A percentile compares a stretch with the other conserved stretches of the same genome.
These are phyloP conservation scores for Mortierella polycephala DNA, from an alignment of 371 early-diverging fungal genomes.

Conservation along the genomic window DNA sequence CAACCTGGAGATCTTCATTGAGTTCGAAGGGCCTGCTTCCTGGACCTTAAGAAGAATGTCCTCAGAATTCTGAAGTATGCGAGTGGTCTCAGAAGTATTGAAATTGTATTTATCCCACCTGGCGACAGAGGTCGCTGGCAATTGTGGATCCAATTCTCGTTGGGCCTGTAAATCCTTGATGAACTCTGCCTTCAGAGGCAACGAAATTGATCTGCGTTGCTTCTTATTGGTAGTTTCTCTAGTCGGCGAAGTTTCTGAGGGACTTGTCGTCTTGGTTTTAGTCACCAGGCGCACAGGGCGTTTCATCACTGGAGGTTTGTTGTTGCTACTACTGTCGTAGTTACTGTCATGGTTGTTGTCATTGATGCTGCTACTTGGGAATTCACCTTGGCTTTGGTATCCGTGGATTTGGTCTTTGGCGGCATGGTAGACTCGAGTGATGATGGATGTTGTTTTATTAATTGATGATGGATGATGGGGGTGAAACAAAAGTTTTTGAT, in stretches of 20 bases:
- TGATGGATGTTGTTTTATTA: too few relatives aligned
- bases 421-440: too few relatives aligned
- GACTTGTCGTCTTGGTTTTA: not conserved
- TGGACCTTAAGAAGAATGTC: not conserved
- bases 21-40: not conserved
- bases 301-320: not conserved
- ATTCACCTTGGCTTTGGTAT: too few relatives aligned
- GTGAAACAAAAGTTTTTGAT: too few relatives aligned
- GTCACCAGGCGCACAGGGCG: not conserved
- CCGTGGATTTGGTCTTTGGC: too few relatives aligned
- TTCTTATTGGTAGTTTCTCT: not conserved
- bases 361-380: not conserved
- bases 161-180: not conserved
- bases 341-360: not conserved
- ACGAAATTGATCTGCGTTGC: not conserved
- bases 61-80: not conserved
- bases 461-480: too few relatives aligned
- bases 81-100: not conserved
- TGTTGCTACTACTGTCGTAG: not conserved
- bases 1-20: slow-evolving; percentile 5
- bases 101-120: slow-evolving; percentile 3
- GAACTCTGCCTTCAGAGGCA: slow-evolving; percentile 3
- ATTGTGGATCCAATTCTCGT: not conserved
- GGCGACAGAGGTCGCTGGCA: not conserved
- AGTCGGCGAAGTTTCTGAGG: not conserved